Evolutionary conservation across 176 grass and related monocot genomes (phyloP), one percentile per base, ranked within the genome.

Genomic region (Carex parvula): DNA sequence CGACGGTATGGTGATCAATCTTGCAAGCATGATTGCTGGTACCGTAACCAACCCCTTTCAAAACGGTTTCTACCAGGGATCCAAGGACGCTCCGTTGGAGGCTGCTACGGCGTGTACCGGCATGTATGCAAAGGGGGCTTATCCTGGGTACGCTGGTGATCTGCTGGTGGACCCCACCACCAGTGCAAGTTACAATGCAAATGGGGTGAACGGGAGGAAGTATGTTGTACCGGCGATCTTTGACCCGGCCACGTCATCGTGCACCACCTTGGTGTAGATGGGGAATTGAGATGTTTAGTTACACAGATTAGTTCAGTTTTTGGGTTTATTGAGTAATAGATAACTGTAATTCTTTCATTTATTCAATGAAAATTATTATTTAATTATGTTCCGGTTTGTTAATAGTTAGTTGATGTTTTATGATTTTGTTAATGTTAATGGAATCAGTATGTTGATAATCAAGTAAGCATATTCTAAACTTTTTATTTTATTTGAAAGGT

Each of bases 61-160:
- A 13, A 86, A 93, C 70, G 96, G 96, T 0, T 98, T 91, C 85
- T 98, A 84, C 82, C 91, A 95, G 82, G 96, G 96, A 17, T 79
- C 93, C 1, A 87, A 72, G 33, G 91, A 90, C 64, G 91, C 93
- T 55, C 92, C 96, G 59, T 90, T 95, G 9, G 96, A 98, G 88
- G 96, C 91, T 4, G 96, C 96, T 15, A 95, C 96, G 4, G 96
- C 96, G 6, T 98, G 96, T 87, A 71, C 96, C 64, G 96, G 96
- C 5, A 90, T 89, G 42, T 95, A 98, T 82, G 96, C 89, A 46
- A 98, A 92, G 88, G 93, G 93, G 1, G 89, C 96, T 2, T 95
- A 98, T 84, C 96, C 96, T 0, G 96, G 96, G 0, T 95, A 92
- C 70, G 83, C 93, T 0, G 96, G 96, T 0, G 84, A 89, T 52